phyloP scores from a whole-genome alignment of 257 asterid genomes.

The Gynochthodes officinalis region DNA sequence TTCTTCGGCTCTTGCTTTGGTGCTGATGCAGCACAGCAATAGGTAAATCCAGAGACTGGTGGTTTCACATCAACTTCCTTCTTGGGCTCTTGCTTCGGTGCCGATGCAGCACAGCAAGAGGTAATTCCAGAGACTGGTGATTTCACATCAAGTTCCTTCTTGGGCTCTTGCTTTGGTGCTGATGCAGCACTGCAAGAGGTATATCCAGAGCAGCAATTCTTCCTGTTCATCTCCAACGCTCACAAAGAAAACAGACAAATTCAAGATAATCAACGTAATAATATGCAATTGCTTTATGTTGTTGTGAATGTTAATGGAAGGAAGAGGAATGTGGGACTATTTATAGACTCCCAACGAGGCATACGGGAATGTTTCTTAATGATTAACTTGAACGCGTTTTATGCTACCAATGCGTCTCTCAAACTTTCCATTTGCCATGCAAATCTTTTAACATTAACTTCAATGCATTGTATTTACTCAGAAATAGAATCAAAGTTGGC shows the following conservation, averaged over 20 bases:
- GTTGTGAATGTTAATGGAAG: no score
- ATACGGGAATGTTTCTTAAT: not conserved
- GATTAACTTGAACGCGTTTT: not conserved
- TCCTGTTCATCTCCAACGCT: not conserved
- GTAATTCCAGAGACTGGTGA: no score
- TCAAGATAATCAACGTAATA: not conserved
- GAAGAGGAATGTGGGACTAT: not conserved
- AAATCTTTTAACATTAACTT: not conserved
- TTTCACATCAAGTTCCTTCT: no score
- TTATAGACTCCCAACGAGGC: slow-evolving; percentile 4
- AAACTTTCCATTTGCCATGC: not conserved
- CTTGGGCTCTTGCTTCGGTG: no score
- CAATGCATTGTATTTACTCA: not conserved
- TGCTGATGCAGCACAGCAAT: no score
- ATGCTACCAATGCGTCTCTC: not conserved
- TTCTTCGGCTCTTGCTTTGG: no score
- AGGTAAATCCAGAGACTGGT: no score
- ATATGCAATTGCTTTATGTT: not conserved
- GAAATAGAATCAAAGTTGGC: not conserved
- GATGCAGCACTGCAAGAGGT: not conserved
- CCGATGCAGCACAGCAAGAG: no score
- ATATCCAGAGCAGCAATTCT: not conserved
- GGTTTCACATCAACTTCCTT: no score
- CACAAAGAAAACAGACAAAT: not conserved
- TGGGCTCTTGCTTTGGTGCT: not conserved